A percentile compares a stretch with the other conserved stretches of the same genome.
phyloP scores from a whole-genome alignment of 352 stramenopile species.

The Pythium dissotocum region DNA sequence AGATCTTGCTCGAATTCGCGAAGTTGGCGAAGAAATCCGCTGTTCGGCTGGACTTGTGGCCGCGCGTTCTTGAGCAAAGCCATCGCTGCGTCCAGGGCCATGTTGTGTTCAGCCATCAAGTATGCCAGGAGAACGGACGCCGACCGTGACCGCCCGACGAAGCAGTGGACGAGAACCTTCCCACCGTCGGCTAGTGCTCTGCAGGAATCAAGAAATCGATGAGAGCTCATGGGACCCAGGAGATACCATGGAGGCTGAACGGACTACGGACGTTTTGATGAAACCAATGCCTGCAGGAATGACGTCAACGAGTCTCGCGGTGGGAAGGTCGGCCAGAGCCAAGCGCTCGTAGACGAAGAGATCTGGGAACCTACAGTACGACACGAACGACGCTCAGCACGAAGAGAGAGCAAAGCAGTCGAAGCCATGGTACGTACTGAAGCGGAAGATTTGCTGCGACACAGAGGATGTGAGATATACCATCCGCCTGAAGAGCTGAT shows the following conservation, averaged over 20 bases:
- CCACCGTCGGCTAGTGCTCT: constrained; percentile 44
- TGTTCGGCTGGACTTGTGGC: constrained; percentile 65
- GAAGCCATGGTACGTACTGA: constrained; percentile 31
- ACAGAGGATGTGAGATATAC: constrained; percentile 66
- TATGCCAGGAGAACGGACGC: constrained; percentile 69
- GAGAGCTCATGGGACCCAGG: neutral
- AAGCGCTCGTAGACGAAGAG: constrained; percentile 59
- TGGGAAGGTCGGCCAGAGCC: constrained; percentile 45
- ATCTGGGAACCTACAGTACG: constrained; percentile 38
- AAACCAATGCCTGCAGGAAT: constrained; percentile 58
- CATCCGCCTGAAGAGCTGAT: constrained; percentile 32
- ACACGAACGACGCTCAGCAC: neutral
- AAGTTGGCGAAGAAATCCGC: constrained; percentile 61
- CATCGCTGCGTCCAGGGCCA: constrained; percentile 49
- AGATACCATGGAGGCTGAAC: too few relatives aligned
- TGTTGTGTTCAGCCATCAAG: constrained; percentile 40
- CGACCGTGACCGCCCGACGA: constrained; percentile 66
- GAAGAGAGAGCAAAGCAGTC: neutral
- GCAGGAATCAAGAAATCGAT: neutral
- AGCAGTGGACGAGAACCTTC: constrained; percentile 80
- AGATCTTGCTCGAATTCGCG: constrained; percentile 34
- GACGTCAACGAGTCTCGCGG: constrained; percentile 37
- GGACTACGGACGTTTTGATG: constrained; percentile 46
- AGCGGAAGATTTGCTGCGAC: constrained; percentile 45
- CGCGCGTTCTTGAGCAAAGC: constrained; percentile 40